Evolutionary conservation across 2,329 filamentous ascomycete genomes (phyloP), one percentile per base, ranked within the genome.

Genomic region (Apiospora rasikravindrae): DNA sequence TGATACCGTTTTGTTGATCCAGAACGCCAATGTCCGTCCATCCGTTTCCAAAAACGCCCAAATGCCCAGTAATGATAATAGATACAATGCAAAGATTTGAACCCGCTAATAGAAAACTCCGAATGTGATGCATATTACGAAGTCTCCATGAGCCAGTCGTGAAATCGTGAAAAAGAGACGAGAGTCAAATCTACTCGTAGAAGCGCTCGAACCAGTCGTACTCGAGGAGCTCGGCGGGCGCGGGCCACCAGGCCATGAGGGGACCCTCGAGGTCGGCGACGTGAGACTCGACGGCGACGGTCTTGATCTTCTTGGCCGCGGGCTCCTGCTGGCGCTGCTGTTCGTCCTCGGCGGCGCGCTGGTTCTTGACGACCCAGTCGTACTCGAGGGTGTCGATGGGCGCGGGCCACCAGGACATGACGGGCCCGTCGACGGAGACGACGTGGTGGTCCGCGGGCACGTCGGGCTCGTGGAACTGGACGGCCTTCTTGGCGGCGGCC

Each of bases 241-340:
- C 75, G 2, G 78, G 78, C 78, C 78, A 80, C 78, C 78, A 80
- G 4, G 76, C 74, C 78, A 80, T 80, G 67, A 76, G n/a, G 19
- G 77, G 73, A 0, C 78, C 78, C 14, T 74, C 71, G 67, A 78
- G 74, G 19, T 75, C 73, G 14, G 70, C 53, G 26, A 75, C 67
- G 44, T 76, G 74, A 8, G 44, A 40, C 13, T 71, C 71, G 49
- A 73, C 71, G 24, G 69, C 53, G 19, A 72, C 57, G 42, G 29
- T 49, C 29, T 71, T 57, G 51, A 22, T 13, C 29, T 29, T 51
- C 47, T 61, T 24, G 29, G 44, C 70, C 14, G 64, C 69, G 57
- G 73, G 70, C 24, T 67, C 73, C 57, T 61, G 69, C 22, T 37
- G 19, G 33, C n/a, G 19, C 16, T 11, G 57, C 19, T 64, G 37